Percentiles rank a stretch among this genome's conserved stretches.
Conservation (phyloP, 768 basidiomycete genomes). For the Macrolepiota albuminosa region DNA sequence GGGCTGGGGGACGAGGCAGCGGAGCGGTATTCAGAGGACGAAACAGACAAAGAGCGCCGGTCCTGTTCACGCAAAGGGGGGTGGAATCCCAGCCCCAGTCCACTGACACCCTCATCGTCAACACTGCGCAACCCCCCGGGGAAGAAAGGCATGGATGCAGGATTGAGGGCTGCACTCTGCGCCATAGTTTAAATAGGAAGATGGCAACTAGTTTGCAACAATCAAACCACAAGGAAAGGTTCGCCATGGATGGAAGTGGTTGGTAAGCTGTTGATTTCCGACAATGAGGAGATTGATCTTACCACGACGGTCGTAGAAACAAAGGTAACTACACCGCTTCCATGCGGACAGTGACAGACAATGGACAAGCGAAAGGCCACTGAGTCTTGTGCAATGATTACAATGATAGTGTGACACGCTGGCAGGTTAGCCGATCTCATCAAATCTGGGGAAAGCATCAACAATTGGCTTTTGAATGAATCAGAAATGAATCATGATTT, state of each 20-base stretch:
- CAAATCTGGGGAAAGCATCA: conserved; percentile 7
- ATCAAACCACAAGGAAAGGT: conserved; percentile 30
- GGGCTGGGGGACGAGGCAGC: conserved; percentile 70
- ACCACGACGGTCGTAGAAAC: conserved; percentile 22
- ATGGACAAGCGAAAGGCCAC: conserved; percentile 4
- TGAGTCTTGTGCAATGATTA: conserved; percentile 5
- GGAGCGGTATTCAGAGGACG: conserved; percentile 63
- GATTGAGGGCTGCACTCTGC: conserved; percentile 73
- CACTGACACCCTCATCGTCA: conserved; percentile 49
- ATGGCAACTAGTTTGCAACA: conserved; percentile 32
- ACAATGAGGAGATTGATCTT: conserved; percentile 18
- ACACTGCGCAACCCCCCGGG: conserved; percentile 58
- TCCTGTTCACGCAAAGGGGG: conserved; percentile 43
- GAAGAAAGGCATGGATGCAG: conserved; percentile 82
- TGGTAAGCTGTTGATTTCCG: conserved; percentile 27
- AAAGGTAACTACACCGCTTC: conserved; percentile 32
- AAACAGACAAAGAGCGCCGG: conserved; percentile 49
- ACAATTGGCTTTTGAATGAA: background rate
- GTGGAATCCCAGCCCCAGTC: conserved; percentile 40
- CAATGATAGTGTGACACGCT: conserved; percentile 10
- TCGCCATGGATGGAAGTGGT: conserved; percentile 26
- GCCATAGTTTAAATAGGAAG: conserved; percentile 48
- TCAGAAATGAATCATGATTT: background rate
- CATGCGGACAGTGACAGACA: conserved; percentile 30
- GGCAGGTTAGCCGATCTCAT: conserved; percentile 9